Base-by-base conservation (phyloP, 306 rosid species). In the Hippophae gyantsensis region DNA sequence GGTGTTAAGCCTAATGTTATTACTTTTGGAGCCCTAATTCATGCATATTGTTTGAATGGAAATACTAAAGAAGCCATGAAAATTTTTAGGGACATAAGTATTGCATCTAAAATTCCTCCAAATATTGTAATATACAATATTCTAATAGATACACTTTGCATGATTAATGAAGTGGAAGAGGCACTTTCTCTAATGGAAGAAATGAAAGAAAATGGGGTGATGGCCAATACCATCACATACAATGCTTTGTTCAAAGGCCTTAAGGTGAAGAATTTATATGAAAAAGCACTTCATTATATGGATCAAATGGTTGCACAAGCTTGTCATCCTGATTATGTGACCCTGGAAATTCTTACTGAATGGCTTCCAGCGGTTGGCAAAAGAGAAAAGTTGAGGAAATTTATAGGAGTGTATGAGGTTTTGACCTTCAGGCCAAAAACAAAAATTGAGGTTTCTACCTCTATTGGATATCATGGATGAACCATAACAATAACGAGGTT, bases 321-420 rank as follows among this genome's bases (percentile, higher is more conserved):
- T 7, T 89, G 89, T 67, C 48, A 42, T 57, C 86, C 96, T 45
- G 86, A 89, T 73, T 79, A 77, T 54, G 66, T 72, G 73, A 89
- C 88, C 66, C 75, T 83, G 84, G 90, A 85, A 59, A 73, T 85
- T 61, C 87, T 89, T 50, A 77, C 95, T 0, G 85, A 89, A 60
- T 85, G 96, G 96, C 83, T 89, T 67, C 56, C 80, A 46, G 72
- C 79, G 0, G 78, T 63, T 42, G 86, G 85, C 26, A 78, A 85
- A 70, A 69, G 45, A 1, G 75, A 65, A 46, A 77, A 71, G 71
- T 75, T 89, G 65, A 69, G 74, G 59, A 61, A 18, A 10, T 83
- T 89, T 63, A 64, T 72, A 1, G 52, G 49, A 48, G 94, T 86
- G 54, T 71, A 73, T 32, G 63, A 57, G 53, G 79, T 79, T 60